These are phyloP conservation scores for Mrakia hoshinonis DNA, from an alignment of 768 basidiomycete genomes.

Conservation along the genomic window DNA sequence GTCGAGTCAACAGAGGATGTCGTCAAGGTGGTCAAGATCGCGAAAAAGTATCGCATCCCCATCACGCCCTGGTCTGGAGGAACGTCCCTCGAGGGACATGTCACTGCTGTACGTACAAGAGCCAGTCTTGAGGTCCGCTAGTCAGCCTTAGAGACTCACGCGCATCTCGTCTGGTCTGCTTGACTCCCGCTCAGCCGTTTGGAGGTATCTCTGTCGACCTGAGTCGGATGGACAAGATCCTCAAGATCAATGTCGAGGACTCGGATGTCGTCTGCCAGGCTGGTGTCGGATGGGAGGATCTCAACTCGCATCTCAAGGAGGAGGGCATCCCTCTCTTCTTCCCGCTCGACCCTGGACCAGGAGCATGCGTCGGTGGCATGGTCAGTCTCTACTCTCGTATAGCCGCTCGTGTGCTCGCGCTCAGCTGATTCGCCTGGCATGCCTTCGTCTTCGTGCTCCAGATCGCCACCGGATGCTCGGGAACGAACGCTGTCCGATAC, in stretches of 20 bases:
- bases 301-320: conserved; percentile 60
- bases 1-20: conserved; percentile 70
- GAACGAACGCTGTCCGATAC: conserved; percentile 65
- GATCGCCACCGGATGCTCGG: conserved; percentile 70
- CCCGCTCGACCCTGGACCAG: conserved; percentile 56
- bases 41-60: conserved; percentile 58
- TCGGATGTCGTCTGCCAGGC: conserved; percentile 41
- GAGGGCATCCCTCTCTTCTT: conserved; percentile 76
- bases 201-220: conserved; percentile 76
- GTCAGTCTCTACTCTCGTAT: conserved; percentile 14
- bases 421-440: not conserved
- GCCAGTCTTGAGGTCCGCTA: conserved; percentile 7
- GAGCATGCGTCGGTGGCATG: conserved; percentile 50
- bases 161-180: conserved; percentile 26
- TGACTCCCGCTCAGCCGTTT: conserved; percentile 33
- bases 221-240: conserved; percentile 65
- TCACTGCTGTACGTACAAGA: conserved; percentile 52
- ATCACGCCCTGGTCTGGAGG: conserved; percentile 75
- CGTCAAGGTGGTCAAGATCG: conserved; percentile 57
- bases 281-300: conserved; percentile 43
- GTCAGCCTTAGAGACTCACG: not conserved
- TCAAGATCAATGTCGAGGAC: conserved; percentile 55
- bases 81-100: conserved; percentile 81
- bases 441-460: conserved; percentile 39
- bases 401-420: not conserved